phyloP scores from a whole-genome alignment of 1,139 yeast species.

The Lodderomyces elongisporus region DNA sequence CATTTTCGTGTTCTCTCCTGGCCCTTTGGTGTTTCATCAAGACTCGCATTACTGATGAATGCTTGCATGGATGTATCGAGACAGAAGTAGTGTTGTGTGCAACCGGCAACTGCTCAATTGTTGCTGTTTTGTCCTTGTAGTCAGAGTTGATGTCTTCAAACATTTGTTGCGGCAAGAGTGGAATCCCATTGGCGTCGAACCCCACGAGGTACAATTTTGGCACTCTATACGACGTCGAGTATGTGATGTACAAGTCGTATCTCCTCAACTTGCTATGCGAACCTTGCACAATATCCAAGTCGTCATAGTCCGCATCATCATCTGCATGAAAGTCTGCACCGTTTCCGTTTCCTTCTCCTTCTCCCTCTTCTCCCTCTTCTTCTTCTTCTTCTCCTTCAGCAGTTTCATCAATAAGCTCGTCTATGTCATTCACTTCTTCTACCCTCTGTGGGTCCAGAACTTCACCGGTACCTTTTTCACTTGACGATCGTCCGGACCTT shows the following conservation, averaged over 20 bases:
- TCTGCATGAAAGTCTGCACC: neutral
- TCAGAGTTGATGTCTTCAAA: slow-evolving; percentile 90
- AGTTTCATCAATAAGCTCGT: slow-evolving; percentile 36
- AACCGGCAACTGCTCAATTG: slow-evolving; percentile 90
- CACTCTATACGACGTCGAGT: slow-evolving; percentile 91
- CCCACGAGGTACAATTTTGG: slow-evolving; percentile 94
- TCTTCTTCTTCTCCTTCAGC: slow-evolving; percentile 28
- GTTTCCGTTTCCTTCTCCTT: slow-evolving; percentile 12
- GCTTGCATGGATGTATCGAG: slow-evolving; percentile 95
- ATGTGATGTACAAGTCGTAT: slow-evolving; percentile 85
- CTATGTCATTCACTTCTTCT: slow-evolving; percentile 28
- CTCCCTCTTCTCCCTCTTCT: slow-evolving; percentile 22
- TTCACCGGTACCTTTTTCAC: slow-evolving; percentile 8
- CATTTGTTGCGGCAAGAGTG: slow-evolving; percentile 84
- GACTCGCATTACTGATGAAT: slow-evolving; percentile 89
- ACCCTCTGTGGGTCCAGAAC: slow-evolving; percentile 6
- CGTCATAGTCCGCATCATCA: slow-evolving; percentile 17
- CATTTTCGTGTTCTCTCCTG: slow-evolving; percentile 17
- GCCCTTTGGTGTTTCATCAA: slow-evolving; percentile 54
- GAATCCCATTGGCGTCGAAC: slow-evolving; percentile 75
- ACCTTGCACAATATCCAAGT: slow-evolving; percentile 24
- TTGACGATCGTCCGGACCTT: slow-evolving; percentile 3
- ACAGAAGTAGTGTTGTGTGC: slow-evolving; percentile 73
- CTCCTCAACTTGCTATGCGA: slow-evolving; percentile 45
- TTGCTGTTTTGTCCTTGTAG: slow-evolving; percentile 92